phyloP scores from a whole-genome alignment of 2,329 filamentous ascomycete species.

The Colletotrichum liaoningense region DNA sequence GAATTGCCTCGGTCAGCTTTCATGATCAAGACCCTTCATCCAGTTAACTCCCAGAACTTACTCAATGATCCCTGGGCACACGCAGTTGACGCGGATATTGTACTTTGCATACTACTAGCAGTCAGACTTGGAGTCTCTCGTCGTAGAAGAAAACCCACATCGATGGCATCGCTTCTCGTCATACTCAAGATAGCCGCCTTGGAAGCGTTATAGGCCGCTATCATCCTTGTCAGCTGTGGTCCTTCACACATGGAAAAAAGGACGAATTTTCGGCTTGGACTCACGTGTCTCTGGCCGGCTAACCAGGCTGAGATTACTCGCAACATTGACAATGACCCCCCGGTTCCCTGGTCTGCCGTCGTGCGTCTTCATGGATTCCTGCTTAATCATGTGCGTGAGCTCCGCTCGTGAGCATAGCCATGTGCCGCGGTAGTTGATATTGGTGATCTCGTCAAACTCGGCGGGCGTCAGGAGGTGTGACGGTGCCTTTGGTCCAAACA shows the following conservation, averaged over 20 bases:
- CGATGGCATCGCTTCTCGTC: slow-evolving; percentile 60
- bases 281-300: slow-evolving; percentile 53
- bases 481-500: slow-evolving; percentile 49
- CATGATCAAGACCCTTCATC: not conserved
- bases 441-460: slow-evolving; percentile 56
- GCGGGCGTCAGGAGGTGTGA: slow-evolving; percentile 47
- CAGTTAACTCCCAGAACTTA: slow-evolving; percentile 31
- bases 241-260: too few species aligned
- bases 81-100: slow-evolving; percentile 57
- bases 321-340: slow-evolving; percentile 59
- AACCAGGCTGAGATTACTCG: slow-evolving; percentile 55
- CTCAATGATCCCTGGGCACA: slow-evolving; percentile 59
- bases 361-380: slow-evolving; percentile 54
- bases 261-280: slow-evolving; percentile 33
- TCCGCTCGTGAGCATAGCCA: slow-evolving; percentile 58
- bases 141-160: slow-evolving; percentile 44
- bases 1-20: not conserved
- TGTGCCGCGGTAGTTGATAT: slow-evolving; percentile 55
- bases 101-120: slow-evolving; percentile 53
- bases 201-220: slow-evolving; percentile 57
- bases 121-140: not conserved
- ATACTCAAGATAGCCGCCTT: slow-evolving; percentile 58
- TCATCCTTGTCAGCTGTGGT: not conserved
- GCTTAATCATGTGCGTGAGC: slow-evolving; percentile 54
- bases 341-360: slow-evolving; percentile 54